These are phyloP conservation scores for Stenogyne calaminthoides DNA, from an alignment of 305 asterid species.

Conservation along the genomic window DNA sequence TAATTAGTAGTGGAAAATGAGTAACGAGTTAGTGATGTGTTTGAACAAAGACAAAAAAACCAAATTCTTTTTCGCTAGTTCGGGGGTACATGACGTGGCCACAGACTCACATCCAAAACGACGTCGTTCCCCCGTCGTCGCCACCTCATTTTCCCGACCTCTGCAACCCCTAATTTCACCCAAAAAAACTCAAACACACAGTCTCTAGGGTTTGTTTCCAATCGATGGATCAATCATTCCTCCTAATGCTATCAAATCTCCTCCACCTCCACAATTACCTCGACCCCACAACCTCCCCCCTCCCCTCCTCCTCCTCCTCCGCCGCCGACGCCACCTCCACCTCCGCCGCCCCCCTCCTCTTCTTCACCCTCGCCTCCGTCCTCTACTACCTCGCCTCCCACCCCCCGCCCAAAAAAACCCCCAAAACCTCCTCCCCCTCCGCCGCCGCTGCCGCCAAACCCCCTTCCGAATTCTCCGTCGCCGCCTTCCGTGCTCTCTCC, in stretches of 20 bases:
- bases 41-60: too few species aligned
- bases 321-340: conserved; percentile 69
- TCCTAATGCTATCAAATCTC: conserved; percentile 78
- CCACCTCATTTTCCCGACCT: conserved; percentile 24
- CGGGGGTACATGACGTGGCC: conserved; percentile 28
- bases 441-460: conserved; percentile 47
- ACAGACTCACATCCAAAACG: conserved; percentile 17
- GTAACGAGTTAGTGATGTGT: too few species aligned
- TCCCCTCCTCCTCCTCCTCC: conserved; percentile 62
- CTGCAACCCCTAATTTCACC: conserved; percentile 19
- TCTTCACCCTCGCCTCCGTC: conserved; percentile 91
- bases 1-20: too few species aligned
- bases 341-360: conserved; percentile 89
- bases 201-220: conserved; percentile 39
- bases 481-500: conserved; percentile 96
- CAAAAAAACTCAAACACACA: conserved; percentile 4
- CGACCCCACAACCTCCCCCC: conserved; percentile 70
- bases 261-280: conserved; percentile 82
- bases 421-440: conserved; percentile 48
- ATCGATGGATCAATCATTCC: conserved; percentile 79
- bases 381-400: conserved; percentile 82
- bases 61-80: too few species aligned
- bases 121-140: conserved; percentile 28
- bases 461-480: conserved; percentile 79
- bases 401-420: conserved; percentile 49